Evolutionary conservation across 139 green algal species (phyloP).

Genomic region (Tetradesmus obliquus): DNA sequence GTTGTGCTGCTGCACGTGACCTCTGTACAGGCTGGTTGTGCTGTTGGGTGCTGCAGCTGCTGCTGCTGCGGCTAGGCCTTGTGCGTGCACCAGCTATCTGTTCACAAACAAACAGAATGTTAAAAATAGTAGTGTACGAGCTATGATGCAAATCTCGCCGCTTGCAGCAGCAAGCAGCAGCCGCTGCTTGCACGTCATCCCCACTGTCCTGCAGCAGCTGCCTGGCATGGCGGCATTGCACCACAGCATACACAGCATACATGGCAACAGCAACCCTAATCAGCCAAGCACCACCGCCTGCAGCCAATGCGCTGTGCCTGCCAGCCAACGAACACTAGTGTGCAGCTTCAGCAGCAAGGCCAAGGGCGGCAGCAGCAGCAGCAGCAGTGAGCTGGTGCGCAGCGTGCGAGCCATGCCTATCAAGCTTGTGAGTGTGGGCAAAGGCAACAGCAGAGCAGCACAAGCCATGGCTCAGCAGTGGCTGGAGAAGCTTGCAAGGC

Average conservation of each 20-base stretch:
- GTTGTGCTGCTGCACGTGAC: background rate
- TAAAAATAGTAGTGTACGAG: no score
- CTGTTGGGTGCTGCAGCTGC: background rate
- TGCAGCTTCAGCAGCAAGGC: constrained; percentile 2
- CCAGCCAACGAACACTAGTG: background rate
- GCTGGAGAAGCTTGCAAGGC: constrained; percentile 63
- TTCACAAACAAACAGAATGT: background rate
- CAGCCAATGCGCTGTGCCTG: background rate
- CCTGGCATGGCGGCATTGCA: background rate
- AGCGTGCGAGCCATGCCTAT: constrained; percentile 68
- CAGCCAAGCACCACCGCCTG: background rate
- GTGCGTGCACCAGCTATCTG: background rate
- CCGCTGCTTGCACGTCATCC: background rate
- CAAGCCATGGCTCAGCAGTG: constrained; percentile 60
- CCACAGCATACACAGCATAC: background rate
- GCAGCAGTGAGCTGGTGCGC: constrained; percentile 45
- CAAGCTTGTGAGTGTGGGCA: constrained; percentile 64
- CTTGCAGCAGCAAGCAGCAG: background rate
- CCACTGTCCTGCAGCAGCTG: background rate
- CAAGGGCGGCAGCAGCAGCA: background rate
- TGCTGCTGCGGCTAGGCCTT: background rate
- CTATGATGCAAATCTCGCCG: background rate
- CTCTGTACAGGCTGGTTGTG: background rate
- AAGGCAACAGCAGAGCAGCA: constrained; percentile 47
- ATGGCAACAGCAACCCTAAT: background rate